Conservation (phyloP, 148 eudicot species). For the Cornus florida region DNA sequence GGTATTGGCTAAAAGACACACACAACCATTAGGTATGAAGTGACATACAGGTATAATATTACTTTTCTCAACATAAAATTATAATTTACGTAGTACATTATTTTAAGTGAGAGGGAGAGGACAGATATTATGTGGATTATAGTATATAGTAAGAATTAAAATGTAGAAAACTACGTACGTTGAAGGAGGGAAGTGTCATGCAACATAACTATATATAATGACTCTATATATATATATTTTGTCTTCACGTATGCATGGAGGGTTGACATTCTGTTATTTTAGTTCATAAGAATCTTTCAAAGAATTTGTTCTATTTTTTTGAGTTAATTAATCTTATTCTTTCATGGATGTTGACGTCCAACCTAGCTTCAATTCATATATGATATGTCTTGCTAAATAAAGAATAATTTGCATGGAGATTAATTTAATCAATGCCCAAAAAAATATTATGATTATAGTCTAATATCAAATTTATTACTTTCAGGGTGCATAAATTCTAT, state of each 20-base stretch:
- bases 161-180: too few species aligned
- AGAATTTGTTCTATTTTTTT: slow-evolving; percentile 6
- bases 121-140: too few species aligned
- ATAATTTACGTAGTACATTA: too few species aligned
- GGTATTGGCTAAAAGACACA: slow-evolving; percentile 8
- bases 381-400: neutral
- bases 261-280: slow-evolving; percentile 21
- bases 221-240: neutral
- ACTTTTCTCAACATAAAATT: too few species aligned
- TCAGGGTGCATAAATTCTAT: too few species aligned
- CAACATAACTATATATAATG: too few species aligned
- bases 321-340: neutral
- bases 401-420: neutral
- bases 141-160: too few species aligned
- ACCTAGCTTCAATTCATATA: slow-evolving; percentile 9
- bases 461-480: neutral
- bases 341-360: slow-evolving; percentile 24
- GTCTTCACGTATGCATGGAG: slow-evolving; percentile 23
- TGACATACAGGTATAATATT: neutral
- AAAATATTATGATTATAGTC: neutral
- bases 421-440: neutral
- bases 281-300: slow-evolving; percentile 24
- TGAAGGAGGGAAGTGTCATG: too few species aligned
- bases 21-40: neutral
- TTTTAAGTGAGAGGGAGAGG: too few species aligned